Conservation (phyloP, 2,329 filamentous ascomycete species). For the Clonostachys rhizophaga region DNA sequence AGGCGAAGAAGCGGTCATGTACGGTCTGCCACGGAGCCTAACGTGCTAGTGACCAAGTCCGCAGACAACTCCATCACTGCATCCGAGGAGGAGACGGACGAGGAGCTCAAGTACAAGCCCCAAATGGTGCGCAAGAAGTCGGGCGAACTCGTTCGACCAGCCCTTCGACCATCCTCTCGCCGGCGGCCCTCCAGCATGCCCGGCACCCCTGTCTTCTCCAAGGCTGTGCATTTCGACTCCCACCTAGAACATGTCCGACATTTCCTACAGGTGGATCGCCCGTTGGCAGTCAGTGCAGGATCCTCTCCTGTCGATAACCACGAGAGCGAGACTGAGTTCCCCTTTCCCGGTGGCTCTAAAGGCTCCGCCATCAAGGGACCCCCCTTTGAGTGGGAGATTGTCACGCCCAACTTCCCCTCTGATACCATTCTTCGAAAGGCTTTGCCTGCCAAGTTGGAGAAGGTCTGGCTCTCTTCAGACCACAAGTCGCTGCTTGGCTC, state of each 20-base stretch:
- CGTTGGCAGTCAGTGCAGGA: conserved; percentile 91
- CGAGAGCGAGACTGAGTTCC: conserved; percentile 85
- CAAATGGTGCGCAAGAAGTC: conserved; percentile 97
- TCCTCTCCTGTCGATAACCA: conserved; percentile 88
- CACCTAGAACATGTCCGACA: conserved; percentile 94
- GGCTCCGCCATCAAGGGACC: conserved; percentile 32
- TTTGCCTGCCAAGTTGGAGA: conserved; percentile 74
- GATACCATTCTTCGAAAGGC: conserved; percentile 48
- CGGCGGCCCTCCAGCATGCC: conserved; percentile 93
- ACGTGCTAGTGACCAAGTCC: conserved; percentile 38
- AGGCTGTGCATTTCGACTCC: conserved; percentile 97
- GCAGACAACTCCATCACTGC: conserved; percentile 41
- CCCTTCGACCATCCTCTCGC: conserved; percentile 73
- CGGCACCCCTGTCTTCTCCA: conserved; percentile 90
- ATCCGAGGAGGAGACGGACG: conserved; percentile 61
- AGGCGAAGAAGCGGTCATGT: conserved; percentile 39
- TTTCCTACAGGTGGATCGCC: conserved; percentile 89
- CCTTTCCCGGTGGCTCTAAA: conserved; percentile 56
- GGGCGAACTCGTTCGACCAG: conserved; percentile 90
- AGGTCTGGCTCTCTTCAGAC: conserved; percentile 81
- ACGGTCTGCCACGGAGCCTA: conserved; percentile 52
- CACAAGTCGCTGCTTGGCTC: conserved; percentile 83
- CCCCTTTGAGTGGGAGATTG: conserved; percentile 82
- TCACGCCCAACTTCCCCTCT: conserved; percentile 74
- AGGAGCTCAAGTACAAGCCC: conserved; percentile 64